phyloP scores from a whole-genome alignment of 495 filamentous ascomycete species.

The Neurospora sp. region DNA sequence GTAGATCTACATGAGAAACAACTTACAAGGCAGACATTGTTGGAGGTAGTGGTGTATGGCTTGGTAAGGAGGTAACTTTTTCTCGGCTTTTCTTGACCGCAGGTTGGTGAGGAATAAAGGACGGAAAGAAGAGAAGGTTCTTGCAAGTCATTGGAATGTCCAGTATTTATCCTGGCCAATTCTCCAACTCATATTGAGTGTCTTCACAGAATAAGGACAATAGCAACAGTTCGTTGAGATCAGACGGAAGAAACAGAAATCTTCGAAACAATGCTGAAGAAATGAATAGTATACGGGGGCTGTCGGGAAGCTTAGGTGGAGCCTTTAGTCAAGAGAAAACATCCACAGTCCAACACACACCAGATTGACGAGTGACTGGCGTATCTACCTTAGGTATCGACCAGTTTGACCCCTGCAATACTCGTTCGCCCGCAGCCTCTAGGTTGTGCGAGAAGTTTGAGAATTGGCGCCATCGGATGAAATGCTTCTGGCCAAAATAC shows the following conservation, averaged over 20 bases:
- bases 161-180: not conserved
- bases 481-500: too few relatives aligned
- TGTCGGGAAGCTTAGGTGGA: not conserved
- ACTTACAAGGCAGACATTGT: not conserved
- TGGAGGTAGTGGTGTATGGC: not conserved
- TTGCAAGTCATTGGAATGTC: not conserved
- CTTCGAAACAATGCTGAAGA: not conserved
- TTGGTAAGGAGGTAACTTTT: not conserved
- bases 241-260: not conserved
- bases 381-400: too few relatives aligned
- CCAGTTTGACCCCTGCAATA: too few relatives aligned
- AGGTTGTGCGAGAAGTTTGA: too few relatives aligned
- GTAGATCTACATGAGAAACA: not conserved
- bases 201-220: not conserved
- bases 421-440: too few relatives aligned
- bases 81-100: not conserved
- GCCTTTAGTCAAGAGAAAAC: not conserved
- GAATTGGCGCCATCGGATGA: too few relatives aligned
- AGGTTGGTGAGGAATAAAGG: not conserved
- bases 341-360: too few relatives aligned
- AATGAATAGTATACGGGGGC: not conserved
- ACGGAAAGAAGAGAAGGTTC: not conserved
- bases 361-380: too few relatives aligned
- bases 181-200: not conserved
- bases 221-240: not conserved